Evolutionary conservation across 495 filamentous ascomycete genomes (phyloP), one percentile per base, ranked within the genome.

Genomic region (Neurospora discreta): DNA sequence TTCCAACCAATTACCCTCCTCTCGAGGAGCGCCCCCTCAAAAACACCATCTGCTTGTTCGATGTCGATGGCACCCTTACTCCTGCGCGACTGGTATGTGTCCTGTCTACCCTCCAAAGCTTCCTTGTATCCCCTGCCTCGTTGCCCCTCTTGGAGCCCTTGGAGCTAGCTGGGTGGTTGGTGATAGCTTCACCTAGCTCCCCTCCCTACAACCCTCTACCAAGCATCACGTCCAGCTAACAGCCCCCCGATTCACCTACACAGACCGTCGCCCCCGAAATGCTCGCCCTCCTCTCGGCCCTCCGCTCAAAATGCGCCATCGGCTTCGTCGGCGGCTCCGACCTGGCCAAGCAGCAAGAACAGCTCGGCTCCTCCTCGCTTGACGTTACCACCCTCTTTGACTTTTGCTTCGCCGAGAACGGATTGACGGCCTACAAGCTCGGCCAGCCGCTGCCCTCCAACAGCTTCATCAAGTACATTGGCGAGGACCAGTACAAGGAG

Each of bases 341-440:
- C 85, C 85, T 97, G 65, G 83, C 83, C 68, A 98, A 99, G 84
- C 95, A 98, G 80, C 93, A 98, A 80, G 95, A 99, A 80, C 95
- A 99, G 81, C 89, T 98, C 36, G 94, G 93, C 77, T 85, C 85
- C 3, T 71, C 82, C 6, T 71, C 41, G 40, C 85, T 90, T 68
- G 80, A 88, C 77, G 93, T 94, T 9, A 93, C 89, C 7, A 80
- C 87, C 46, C 88, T 98, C 72, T 99, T 98, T 84, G 95, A 98
- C 84, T 98, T 92, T 84, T 95, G 91, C 85, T 98, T 98, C 85
- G 82, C 93, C 70, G 95, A 98, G 84, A 98, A 98, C 83, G 95
- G 95, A 2, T 88, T 99, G 71, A 94, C 90, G 0, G 95, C 94
- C n/a, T 95, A 85, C 84, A 92, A 92, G 74, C 78, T 93, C 76